Evolutionary conservation across 352 stramenopile species (phyloP), one percentile per base, ranked within the genome.

Genomic region (Plasmopara halstedii): DNA sequence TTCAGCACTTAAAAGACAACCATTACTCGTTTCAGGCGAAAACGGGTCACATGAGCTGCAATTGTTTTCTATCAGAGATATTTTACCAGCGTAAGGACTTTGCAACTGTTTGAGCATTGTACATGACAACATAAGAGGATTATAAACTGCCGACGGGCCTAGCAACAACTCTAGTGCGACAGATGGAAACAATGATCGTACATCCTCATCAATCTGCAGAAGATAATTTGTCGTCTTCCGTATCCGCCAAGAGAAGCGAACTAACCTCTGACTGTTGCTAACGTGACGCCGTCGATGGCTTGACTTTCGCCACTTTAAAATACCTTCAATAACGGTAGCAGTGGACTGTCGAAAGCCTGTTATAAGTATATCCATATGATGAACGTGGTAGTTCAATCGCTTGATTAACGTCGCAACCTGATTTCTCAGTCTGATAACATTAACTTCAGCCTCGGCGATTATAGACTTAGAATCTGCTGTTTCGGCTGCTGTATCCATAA

Each of bases 161-260:
- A 83, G 42, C 2, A 70, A 21, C 21, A 69, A 42, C 14, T 59
- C 52, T 25, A 82, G 21, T 3, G 46, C 51, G 4, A 70, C 46
- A 4, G 63, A 78, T 14, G 56, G 44, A 19, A 74, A 85, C 1
- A 85, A 11, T 14, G 48, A 37, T 3, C 60, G 61, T 15, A 80
- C 13, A 43, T 85, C 70, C 0, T 29, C 34, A 27, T 69, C 57
- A 11, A 85, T 22, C 17, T 82, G 58, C 15, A 67, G 29, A 2
- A 85, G 36, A 34, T 85, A 85, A 43, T 85, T 85, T 15, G 34
- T 1, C 4, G 64, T 50, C 18, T 58, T 54, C 19, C 50, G 42
- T 23, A 50, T 53, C 39, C 55, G 65, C 73, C 73, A 83, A 1
- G 53, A 38, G 13, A 83, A 83, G 0, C 73, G 66, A 62, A 71